Evolutionary conservation across 345 rosid genomes (phyloP).

Genomic region (Orychophragmus violaceus): DNA sequence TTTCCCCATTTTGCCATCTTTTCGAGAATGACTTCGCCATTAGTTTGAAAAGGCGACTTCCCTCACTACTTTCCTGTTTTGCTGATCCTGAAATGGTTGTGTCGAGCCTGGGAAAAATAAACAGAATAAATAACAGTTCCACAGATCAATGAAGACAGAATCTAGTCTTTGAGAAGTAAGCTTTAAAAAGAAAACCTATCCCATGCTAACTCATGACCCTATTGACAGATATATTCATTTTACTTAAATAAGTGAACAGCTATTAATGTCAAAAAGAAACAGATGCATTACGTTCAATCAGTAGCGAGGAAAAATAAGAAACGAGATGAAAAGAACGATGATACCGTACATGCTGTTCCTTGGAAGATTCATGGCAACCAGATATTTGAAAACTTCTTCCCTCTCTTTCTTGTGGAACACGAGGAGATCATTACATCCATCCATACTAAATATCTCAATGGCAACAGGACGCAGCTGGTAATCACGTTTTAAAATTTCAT

Average conservation of each 20-base stretch:
- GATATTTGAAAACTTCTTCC: constrained; percentile 96
- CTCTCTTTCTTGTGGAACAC: constrained; percentile 98
- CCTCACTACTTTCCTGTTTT: constrained; percentile 87
- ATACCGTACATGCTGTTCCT: constrained; percentile 83
- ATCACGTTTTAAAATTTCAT: constrained; percentile 95
- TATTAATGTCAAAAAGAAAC: not conserved
- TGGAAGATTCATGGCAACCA: constrained; percentile 92
- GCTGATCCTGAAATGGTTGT: constrained; percentile 90
- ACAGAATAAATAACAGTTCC: constrained; percentile 15
- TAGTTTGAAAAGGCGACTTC: constrained; percentile 83
- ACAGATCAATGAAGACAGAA: constrained; percentile 17
- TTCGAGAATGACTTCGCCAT: constrained; percentile 96
- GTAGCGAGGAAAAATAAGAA: constrained; percentile 12
- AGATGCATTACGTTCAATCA: constrained; percentile 10
- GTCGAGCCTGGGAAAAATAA: constrained; percentile 65
- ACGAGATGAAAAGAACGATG: constrained; percentile 10
- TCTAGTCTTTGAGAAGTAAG: not conserved
- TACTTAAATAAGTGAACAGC: not conserved
- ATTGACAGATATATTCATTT: not conserved
- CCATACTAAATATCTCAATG: constrained; percentile 97
- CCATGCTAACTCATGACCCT: not conserved
- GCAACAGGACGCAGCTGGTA: constrained; percentile 99
- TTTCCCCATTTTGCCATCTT: constrained; percentile 99
- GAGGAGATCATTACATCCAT: constrained; percentile 94
- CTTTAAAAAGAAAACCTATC: not conserved